Conservation (phyloP, 1,284 basidiomycete species). For the Sphaerobolus stellatus region DNA sequence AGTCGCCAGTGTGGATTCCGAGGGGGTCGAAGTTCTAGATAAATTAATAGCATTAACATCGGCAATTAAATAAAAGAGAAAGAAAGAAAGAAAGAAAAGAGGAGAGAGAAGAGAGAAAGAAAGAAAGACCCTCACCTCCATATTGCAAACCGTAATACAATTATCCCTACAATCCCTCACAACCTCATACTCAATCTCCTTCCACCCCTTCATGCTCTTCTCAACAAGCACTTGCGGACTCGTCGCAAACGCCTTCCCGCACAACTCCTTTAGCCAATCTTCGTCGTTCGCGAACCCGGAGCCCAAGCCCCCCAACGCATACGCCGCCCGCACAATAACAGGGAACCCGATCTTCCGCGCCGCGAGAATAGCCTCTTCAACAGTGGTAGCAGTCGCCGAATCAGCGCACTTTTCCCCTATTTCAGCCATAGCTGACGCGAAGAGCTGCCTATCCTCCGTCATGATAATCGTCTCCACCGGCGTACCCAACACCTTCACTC, state of each 20-base stretch:
- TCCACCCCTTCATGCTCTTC: conserved; percentile 99
- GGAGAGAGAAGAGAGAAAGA: conserved; percentile 1
- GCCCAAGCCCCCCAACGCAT: conserved; percentile 93
- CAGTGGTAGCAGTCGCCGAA: conserved; percentile 80
- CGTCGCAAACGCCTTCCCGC: conserved; percentile 93
- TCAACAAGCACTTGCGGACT: conserved; percentile 97
- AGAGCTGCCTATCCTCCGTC: conserved; percentile 95
- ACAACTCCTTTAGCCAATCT: conserved; percentile 82
- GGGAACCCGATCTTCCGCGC: conserved; percentile 91
- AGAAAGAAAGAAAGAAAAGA: conserved; percentile 10
- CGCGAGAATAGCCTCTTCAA: conserved; percentile 84
- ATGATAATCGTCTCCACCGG: conserved; percentile 97
- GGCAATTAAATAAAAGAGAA: too few species aligned
- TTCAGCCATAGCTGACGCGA: conserved; percentile 92
- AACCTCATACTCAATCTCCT: conserved; percentile 99
- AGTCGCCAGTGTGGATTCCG: conserved; percentile 98
- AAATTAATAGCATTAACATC: conserved; percentile 3
- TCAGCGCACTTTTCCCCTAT: conserved; percentile 96
- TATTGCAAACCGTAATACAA: conserved; percentile 99
- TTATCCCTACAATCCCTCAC: conserved; percentile 98
- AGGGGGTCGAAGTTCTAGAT: conserved; percentile 95
- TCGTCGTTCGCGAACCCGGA: conserved; percentile 94
- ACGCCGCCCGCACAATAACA: conserved; percentile 95
- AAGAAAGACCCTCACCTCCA: conserved; percentile 74
- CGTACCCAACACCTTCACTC: conserved; percentile 93